Conservation (phyloP, 2,329 filamentous ascomycete species). For the Metarhizium guizhouense region DNA sequence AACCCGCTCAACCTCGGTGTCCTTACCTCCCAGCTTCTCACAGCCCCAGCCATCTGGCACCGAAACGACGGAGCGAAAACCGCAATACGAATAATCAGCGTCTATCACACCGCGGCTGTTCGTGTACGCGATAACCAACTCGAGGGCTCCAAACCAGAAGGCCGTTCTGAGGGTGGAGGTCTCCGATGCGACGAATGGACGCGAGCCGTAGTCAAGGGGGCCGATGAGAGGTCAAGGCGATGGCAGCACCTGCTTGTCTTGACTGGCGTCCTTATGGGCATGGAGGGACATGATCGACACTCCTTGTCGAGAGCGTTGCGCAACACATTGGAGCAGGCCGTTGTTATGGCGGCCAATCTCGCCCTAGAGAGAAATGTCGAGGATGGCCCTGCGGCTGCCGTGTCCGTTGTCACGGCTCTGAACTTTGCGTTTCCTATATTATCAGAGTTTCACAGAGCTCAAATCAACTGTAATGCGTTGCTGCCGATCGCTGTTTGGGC, state of each 20-base stretch:
- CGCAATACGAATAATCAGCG: conserved; percentile 57
- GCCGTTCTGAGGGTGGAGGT: conserved; percentile 30
- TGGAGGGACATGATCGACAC: conserved; percentile 54
- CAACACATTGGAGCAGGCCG: conserved; percentile 59
- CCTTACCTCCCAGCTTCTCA: conserved; percentile 62
- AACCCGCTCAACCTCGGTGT: conserved; percentile 69
- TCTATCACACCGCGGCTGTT: conserved; percentile 60
- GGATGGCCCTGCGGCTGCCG: conserved; percentile 32
- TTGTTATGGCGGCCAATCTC: conserved; percentile 69
- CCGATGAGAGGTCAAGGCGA: conserved; percentile 50
- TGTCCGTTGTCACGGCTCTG: conserved; percentile 58
- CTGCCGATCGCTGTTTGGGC: conserved; percentile 61
- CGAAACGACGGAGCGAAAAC: conserved; percentile 50
- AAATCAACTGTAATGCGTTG: conserved; percentile 59
- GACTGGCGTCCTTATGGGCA: conserved; percentile 68
- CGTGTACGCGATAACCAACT: conserved; percentile 42
- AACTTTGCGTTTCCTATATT: conserved; percentile 70
- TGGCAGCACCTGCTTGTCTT: conserved; percentile 84
- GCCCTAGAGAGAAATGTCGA: conserved; percentile 45
- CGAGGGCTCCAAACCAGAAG: conserved; percentile 23
- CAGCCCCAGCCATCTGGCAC: conserved; percentile 63
- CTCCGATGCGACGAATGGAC: conserved; percentile 45
- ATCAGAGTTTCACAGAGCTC: conserved; percentile 46
- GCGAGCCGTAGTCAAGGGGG: conserved; percentile 46
- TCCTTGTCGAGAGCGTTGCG: conserved; percentile 57